These are phyloP conservation scores for Eucalyptus guilfoylei DNA, from an alignment of 345 rosid genomes.

Conservation along the genomic window DNA sequence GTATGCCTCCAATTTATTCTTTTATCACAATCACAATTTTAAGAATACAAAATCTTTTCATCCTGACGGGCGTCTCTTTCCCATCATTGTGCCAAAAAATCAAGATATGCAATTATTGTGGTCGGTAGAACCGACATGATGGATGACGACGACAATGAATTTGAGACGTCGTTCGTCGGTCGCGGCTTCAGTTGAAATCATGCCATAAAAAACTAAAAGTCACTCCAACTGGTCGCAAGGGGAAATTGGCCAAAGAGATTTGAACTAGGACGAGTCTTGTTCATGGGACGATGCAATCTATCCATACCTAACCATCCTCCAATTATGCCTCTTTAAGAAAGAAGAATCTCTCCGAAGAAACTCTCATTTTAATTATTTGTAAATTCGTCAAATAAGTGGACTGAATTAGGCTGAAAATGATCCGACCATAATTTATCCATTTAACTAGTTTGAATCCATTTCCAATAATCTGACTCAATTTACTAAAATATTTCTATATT, in stretches of 20 bases:
- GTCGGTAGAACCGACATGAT: neutral
- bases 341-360: neutral
- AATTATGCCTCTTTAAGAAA: neutral
- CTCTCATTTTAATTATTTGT: neutral
- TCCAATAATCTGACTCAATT: too few relatives aligned
- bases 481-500: too few relatives aligned
- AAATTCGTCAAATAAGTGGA: too few relatives aligned
- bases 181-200: neutral
- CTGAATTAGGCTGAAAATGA: too few relatives aligned
- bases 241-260: neutral
- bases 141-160: neutral
- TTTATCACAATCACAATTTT: neutral
- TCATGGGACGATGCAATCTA: neutral
- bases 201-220: neutral
- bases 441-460: too few relatives aligned
- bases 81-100: neutral
- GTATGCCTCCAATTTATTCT: neutral
- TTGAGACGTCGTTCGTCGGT: neutral
- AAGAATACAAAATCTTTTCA: neutral
- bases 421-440: too few relatives aligned
- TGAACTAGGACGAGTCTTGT: neutral
- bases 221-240: neutral
- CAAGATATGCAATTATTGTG: neutral
- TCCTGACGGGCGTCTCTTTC: neutral
- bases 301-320: neutral